Percentiles rank a stretch among this genome's conserved stretches.
phyloP scores from a whole-genome alignment of 164 flowering plant species.

The Aristolochia contorta region DNA sequence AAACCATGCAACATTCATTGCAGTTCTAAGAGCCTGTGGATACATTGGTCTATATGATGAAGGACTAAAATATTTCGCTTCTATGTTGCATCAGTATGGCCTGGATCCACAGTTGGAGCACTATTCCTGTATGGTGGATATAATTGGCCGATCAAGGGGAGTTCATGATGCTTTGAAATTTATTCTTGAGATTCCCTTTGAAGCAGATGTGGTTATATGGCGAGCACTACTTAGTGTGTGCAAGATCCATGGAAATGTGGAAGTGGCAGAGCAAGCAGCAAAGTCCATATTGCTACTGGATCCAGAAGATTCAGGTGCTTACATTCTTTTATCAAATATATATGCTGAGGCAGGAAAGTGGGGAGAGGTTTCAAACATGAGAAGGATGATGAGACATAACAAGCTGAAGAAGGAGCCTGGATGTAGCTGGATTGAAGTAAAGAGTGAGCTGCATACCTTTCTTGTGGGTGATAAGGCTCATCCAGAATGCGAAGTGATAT shows the following conservation, averaged over 20 bases:
- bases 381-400: conserved; percentile 43
- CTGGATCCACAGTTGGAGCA: conserved; percentile 69
- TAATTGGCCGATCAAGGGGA: conserved; percentile 59
- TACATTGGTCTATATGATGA: conserved; percentile 50
- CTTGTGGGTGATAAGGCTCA: conserved; percentile 68
- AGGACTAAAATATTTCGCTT: conserved; percentile 41
- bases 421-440: conserved; percentile 80
- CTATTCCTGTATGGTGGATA: conserved; percentile 73
- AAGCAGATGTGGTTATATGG: conserved; percentile 74
- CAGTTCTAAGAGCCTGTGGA: conserved; percentile 74
- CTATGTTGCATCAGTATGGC: conserved; percentile 36
- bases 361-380: conserved; percentile 45
- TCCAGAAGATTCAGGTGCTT: conserved; percentile 62
- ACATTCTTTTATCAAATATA: conserved; percentile 54
- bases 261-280: conserved; percentile 71
- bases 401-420: conserved; percentile 75
- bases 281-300: conserved; percentile 37
- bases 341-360: conserved; percentile 78
- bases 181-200: conserved; percentile 56
- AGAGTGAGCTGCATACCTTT: conserved; percentile 54
- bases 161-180: conserved; percentile 46
- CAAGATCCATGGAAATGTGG: conserved; percentile 54
- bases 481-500: conserved; percentile 48
- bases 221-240: conserved; percentile 64
- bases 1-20: conserved; percentile 70